Evolutionary conservation across 768 basidiomycete genomes (phyloP).

Genomic region (Strobilomyces echinocephalus): DNA sequence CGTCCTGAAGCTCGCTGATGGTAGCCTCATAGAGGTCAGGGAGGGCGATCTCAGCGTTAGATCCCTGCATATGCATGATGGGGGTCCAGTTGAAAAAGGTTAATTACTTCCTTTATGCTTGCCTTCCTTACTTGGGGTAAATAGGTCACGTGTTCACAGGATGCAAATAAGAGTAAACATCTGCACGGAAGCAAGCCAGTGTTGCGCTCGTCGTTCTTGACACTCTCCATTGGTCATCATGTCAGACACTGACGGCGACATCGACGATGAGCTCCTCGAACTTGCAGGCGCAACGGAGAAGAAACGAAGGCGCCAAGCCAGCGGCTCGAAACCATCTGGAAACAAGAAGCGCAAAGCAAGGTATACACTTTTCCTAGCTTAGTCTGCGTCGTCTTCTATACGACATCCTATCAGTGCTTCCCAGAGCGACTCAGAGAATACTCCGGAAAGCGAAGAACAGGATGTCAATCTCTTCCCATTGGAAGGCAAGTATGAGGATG

Average conservation of each 20-base stretch:
- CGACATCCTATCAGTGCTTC: constrained; percentile 30
- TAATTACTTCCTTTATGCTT: neutral
- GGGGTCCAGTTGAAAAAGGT: neutral
- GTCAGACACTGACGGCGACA: constrained; percentile 50
- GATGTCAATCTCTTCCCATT: constrained; percentile 75
- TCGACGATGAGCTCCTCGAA: constrained; percentile 72
- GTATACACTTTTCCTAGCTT: constrained; percentile 40
- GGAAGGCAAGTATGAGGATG: constrained; percentile 87
- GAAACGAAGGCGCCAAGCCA: constrained; percentile 58
- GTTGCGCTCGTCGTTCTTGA: neutral
- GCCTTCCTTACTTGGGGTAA: constrained; percentile 6
- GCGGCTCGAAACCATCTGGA: constrained; percentile 38
- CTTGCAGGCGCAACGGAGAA: constrained; percentile 68
- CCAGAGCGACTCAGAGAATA: constrained; percentile 46
- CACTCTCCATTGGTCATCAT: constrained; percentile 32
- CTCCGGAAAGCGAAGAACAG: constrained; percentile 56
- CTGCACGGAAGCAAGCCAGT: neutral
- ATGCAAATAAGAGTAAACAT: constrained; percentile 21
- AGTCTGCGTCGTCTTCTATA: neutral
- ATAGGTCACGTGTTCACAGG: constrained; percentile 10
- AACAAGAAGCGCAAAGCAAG: constrained; percentile 69
- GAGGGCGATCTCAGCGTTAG: neutral
- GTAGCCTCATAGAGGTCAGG: constrained; percentile 63
- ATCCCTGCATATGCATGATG: neutral
- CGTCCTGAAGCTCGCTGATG: constrained; percentile 49